Base-by-base conservation (phyloP, 257 asterid genomes). In the Gynochthodes officinalis region DNA sequence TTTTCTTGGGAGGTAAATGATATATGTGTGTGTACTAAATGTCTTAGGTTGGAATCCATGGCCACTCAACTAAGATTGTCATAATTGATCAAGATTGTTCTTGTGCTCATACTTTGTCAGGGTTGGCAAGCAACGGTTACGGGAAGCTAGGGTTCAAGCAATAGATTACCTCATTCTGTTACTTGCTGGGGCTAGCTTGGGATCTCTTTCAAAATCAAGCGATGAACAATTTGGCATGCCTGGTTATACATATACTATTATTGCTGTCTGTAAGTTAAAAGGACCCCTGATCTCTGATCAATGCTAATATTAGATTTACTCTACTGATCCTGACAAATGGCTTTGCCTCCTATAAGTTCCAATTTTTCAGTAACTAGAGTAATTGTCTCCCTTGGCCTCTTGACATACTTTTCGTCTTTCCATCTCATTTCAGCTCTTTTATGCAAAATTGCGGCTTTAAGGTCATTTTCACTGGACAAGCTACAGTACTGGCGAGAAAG, bases 151-250 rank as follows among this genome's bases (percentile, higher is more conserved):
- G 79, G 79, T 87, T 74, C 98, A 89, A 85, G 84, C 95, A 7
- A 83, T 87, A 50, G 98, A 93, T 78, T 91, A 70, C 73, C 90
- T 93, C 66, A 93, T 91, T 73, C 75, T 93, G 74, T 74, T 93
- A 82, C 92, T 93, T 74, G 98, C 98, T 74, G 98, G 98, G 48
- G 95, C 95, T 74, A 88, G 96, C 79, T 87, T 93, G 85, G 98
- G 98, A 62, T 80, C 89, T 69, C 71, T 93, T 39, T 75, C 94
- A 46, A 93, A 85, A 82, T 78, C 82, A 55, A 85, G 93, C 1
- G 98, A 91, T 11, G 96, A 88, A 72, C 87, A 75, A 75, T 93
- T 93, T 78, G 96, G 96, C 11, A 89, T 90, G 43, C 86, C 93
- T 67, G 98, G 96, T 64, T 93, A 93, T 78, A 90, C 83, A 11